Conservation (phyloP, 371 early-diverging fungal genomes). For the Smittium mucronatum region DNA sequence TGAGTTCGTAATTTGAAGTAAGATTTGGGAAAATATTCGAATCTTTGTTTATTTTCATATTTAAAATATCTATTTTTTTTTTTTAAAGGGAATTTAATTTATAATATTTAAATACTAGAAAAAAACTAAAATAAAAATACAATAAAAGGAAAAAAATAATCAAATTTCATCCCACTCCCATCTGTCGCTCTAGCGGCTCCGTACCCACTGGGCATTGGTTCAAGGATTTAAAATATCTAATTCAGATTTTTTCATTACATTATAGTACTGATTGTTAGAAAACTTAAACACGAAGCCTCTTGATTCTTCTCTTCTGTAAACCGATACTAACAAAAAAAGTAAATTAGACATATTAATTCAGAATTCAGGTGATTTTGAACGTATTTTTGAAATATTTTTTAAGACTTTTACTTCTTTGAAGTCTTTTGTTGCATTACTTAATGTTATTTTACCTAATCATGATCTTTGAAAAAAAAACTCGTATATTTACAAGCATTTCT, state of each 20-base stretch:
- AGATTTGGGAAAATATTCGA: background rate
- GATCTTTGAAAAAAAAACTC: background rate
- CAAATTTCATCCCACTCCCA: too few relatives aligned
- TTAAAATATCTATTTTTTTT: too few relatives aligned
- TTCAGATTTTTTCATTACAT: background rate
- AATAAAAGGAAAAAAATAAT: too few relatives aligned
- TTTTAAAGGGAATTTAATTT: too few relatives aligned
- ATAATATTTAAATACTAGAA: too few relatives aligned
- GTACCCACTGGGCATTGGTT: too few relatives aligned
- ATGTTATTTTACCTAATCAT: background rate
- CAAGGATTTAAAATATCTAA: background rate
- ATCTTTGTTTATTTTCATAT: background rate
- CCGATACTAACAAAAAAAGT: background rate
- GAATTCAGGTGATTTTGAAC: background rate
- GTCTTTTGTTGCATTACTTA: background rate
- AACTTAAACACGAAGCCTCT: background rate
- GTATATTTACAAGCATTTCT: background rate
- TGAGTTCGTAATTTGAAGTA: background rate
- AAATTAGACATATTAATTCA: background rate
- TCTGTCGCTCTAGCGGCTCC: too few relatives aligned
- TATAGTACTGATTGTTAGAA: background rate
- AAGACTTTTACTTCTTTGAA: background rate
- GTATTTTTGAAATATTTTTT: background rate
- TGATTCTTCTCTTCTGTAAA: background rate
- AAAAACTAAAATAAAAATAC: too few relatives aligned